Evolutionary conservation across 2,329 filamentous ascomycete genomes (phyloP), one percentile per base, ranked within the genome.

Genomic region (Colletotrichum tropicicola): DNA sequence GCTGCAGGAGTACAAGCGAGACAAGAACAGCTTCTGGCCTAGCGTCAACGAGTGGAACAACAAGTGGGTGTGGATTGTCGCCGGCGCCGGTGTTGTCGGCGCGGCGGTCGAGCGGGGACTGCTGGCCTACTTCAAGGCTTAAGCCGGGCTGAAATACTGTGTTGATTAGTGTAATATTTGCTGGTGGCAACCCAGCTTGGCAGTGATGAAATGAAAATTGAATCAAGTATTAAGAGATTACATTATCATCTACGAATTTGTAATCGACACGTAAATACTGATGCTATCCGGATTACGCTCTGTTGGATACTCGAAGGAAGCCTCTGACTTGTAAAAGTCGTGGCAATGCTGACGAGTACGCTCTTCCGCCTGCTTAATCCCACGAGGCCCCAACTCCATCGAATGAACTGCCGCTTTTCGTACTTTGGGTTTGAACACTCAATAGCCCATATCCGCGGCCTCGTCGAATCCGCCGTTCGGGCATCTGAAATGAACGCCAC

Each of bases 1-100:
- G 67, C 77, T 89, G 19, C 76, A 83, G 70, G 72, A 80, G 57
- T 89, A 85, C 77, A 79, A 80, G 53, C 67, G 74, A 21, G 81
- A 85, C 69, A 87, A 87, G 73, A 88, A 90, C 69, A 83, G 84
- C 39, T 87, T 89, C 74, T 90, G 87, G 87, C 87, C 87, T 1
- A 76, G 76, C 10, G 49, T 79, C 1, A 72, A 77, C 28, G 84
- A 88, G 73, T 58, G 85, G 7, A 73, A 70, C 21, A 89, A 89
- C 68, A 82, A 83, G 64, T 89, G 87, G 87, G 72, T 83, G 3
- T 86, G 86, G 83, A 77, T 77, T 21, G 79, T 88, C 1, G 63
- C 84, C 10, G 85, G 80, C 1, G 75, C 79, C 39, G 87, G 87
- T 12, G 80, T 78, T 10, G 75, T 79, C 3, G 85, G 82, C 21